Percentiles rank a stretch among this genome's conserved stretches.
These are phyloP conservation scores for Zizania latifolia DNA, from an alignment of 176 grass and related monocot genomes.

Conservation along the genomic window DNA sequence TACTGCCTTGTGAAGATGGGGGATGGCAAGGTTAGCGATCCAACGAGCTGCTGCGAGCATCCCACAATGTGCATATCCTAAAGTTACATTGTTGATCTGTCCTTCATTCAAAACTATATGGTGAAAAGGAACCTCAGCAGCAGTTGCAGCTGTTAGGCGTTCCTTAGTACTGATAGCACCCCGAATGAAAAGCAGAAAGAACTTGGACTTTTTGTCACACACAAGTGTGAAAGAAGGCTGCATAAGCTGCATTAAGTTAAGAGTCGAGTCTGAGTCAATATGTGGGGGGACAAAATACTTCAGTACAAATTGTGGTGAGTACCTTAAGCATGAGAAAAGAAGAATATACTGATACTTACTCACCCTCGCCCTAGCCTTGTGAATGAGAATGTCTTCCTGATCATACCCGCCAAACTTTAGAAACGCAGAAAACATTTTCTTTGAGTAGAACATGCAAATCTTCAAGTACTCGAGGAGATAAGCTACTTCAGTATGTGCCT, in stretches of 20 bases:
- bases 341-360: conserved; percentile 44
- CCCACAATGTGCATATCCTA: conserved; percentile 82
- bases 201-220: conserved; percentile 60
- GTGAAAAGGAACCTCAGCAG: conserved; percentile 79
- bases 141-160: conserved; percentile 67
- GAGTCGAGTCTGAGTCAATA: conserved; percentile 6
- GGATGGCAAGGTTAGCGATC: conserved; percentile 48
- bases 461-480: conserved; percentile 60
- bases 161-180: conserved; percentile 82
- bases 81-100: conserved; percentile 54
- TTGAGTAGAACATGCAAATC: conserved; percentile 88
- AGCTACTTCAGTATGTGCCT: conserved; percentile 48
- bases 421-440: conserved; percentile 72
- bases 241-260: conserved; percentile 54
- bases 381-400: conserved; percentile 63
- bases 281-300: neutral
- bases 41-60: conserved; percentile 65
- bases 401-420: conserved; percentile 65
- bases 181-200: conserved; percentile 73
- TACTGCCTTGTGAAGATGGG: conserved; percentile 48
- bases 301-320: neutral
- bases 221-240: conserved; percentile 75
- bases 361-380: conserved; percentile 82
- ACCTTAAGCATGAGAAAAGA: neutral
- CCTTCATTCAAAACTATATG: conserved; percentile 63